Percentiles rank a stretch among this genome's conserved stretches.
Conservation (phyloP, 805 yeast genomes). For the Kluyveromyces starmeri region DNA sequence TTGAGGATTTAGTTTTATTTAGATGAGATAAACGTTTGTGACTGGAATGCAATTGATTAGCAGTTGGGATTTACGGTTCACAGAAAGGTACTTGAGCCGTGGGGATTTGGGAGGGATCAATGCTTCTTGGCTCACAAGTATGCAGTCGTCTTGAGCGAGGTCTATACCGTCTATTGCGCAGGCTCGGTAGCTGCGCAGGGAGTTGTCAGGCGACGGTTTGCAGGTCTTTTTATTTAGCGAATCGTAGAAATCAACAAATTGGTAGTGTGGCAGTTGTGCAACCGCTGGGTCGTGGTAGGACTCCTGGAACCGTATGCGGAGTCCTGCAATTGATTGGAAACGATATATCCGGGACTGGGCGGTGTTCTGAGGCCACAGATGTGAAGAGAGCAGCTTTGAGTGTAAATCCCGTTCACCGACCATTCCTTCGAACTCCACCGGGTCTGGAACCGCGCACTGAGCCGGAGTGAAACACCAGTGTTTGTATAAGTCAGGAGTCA, state of each 20-base stretch:
- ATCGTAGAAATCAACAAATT: background rate
- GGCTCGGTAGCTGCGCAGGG: conserved; percentile 13
- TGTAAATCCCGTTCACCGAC: conserved; percentile 3
- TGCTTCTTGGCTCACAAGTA: conserved; percentile 7
- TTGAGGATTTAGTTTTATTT: background rate
- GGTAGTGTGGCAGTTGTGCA: too few relatives aligned
- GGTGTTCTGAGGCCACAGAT: conserved; percentile 7
- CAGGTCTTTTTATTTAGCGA: background rate
- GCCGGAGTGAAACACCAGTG: conserved; percentile 18
- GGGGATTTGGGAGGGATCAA: conserved; percentile 1
- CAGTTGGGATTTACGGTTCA: conserved; percentile 17
- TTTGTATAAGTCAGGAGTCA: conserved; percentile 27
- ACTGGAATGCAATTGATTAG: conserved; percentile 23
- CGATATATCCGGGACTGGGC: background rate
- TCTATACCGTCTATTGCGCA: conserved; percentile 10
- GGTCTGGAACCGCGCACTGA: conserved; percentile 14
- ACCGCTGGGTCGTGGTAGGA: too few relatives aligned
- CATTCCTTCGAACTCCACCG: conserved; percentile 11
- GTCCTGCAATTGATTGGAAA: conserved; percentile 5
- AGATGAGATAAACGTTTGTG: conserved; percentile 13
- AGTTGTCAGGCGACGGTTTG: conserved; percentile 1
- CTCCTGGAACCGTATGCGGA: conserved; percentile 39
- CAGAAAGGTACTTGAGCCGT: background rate
- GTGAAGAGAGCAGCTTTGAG: background rate
- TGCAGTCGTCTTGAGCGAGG: conserved; percentile 6